A percentile compares a stretch with the other conserved stretches of the same genome.
Evolutionary conservation across 2,329 filamentous ascomycete genomes (phyloP).

Genomic region (Fusarium tjaetaba): DNA sequence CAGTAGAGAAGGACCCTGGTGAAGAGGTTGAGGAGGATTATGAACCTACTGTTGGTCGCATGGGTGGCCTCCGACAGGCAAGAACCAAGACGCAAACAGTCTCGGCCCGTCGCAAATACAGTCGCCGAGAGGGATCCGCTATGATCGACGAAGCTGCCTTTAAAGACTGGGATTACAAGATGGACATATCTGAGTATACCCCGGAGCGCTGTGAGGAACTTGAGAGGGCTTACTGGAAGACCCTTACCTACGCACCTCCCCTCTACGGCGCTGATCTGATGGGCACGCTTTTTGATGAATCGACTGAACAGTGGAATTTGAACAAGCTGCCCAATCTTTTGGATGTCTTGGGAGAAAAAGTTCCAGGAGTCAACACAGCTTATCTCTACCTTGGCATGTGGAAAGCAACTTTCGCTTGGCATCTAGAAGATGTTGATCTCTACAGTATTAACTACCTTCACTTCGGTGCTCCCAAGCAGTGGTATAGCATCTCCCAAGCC

Average conservation of each 20-base stretch:
- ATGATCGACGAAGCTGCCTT: constrained; percentile 91
- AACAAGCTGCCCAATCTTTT: constrained; percentile 93
- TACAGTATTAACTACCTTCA: constrained; percentile 99
- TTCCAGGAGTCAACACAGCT: constrained; percentile 97
- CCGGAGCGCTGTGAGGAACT: constrained; percentile 93
- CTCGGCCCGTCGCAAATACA: constrained; percentile 87
- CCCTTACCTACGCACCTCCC: constrained; percentile 91
- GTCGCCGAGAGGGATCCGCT: constrained; percentile 79
- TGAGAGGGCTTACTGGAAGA: constrained; percentile 97
- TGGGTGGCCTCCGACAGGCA: constrained; percentile 59
- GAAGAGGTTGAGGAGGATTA: constrained; percentile 58
- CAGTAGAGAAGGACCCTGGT: constrained; percentile 60
- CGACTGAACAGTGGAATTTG: constrained; percentile 88
- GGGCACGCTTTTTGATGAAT: constrained; percentile 91
- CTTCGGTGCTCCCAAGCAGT: constrained; percentile 98
- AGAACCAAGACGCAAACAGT: constrained; percentile 77
- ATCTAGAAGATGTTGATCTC: constrained; percentile 96
- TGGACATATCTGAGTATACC: constrained; percentile 89
- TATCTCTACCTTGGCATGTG: constrained; percentile 99
- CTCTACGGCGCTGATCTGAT: constrained; percentile 98
- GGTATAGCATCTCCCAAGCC: constrained; percentile 98
- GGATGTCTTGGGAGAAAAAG: constrained; percentile 92
- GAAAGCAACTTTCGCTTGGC: constrained; percentile 99
- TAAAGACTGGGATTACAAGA: constrained; percentile 88
- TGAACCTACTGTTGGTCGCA: constrained; percentile 53